Evolutionary conservation across 2,329 filamentous ascomycete species (phyloP), one percentile per base, ranked within the genome.

Genomic region (Colletotrichum lupini): DNA sequence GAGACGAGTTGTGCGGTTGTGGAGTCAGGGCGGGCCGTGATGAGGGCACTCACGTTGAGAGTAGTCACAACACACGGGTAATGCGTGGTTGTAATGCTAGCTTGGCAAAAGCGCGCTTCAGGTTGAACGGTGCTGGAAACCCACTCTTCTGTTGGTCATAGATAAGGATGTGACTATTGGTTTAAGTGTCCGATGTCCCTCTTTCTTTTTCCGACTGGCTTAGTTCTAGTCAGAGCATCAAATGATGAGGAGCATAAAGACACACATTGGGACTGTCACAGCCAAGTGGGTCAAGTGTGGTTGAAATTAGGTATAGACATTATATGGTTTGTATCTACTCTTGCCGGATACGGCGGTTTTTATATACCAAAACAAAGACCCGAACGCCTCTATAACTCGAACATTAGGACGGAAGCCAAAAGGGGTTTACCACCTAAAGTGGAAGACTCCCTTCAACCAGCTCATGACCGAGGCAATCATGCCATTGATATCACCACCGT

Each of bases 391-490:
- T 69, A 64, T 58, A 37, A 28, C 26, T 4, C 4, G 3, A 1
- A 53, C 24, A 16, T 58, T 2, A 46, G 52, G 57, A 28, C 19
- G 16, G 16, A 49, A n/a, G 8, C 8, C 4, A 8, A 3, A 37
- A 61, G 9, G 5, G 14, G 26, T 3, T 4, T 46, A 60, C 12
- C 5, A 73, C 12, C 28, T 70, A n/a, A n/a, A 14, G 4, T 35
- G 24, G 28, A 73, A 70, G 46, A 73, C 37, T 32, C 70, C 55
- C 67, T 65, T 73, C 0, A 73, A n/a, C 70, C 70, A 73, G 32
- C 67, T 37, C 11, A 73, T 2, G 9, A 73, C 32, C n/a, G 56
- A 64, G 32, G 12, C 46, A 30, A 73, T 57, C 12, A 73, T 55
- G 8, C 22, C 64, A 67, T 32, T 56, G 4, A 74, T 67, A 8